phyloP scores from a whole-genome alignment of 805 yeast genomes.

The Zygoascus ofunaensis region DNA sequence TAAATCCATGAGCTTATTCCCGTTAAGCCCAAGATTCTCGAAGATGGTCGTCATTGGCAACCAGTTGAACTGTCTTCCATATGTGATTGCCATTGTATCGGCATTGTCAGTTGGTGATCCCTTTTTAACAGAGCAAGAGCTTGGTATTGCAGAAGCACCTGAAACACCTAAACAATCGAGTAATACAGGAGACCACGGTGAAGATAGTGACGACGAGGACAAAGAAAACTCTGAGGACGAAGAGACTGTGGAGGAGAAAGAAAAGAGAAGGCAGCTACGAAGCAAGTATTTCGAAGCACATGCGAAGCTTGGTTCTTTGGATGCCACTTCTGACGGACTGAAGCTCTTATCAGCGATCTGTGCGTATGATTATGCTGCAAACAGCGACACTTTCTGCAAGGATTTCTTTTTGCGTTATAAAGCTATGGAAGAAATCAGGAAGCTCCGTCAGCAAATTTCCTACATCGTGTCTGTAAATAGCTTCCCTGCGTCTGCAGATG shows the following conservation, averaged over 20 bases:
- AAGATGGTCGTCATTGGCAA: slow-evolving; percentile 83
- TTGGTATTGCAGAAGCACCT: slow-evolving; percentile 40
- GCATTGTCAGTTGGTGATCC: slow-evolving; percentile 93
- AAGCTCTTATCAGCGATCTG: slow-evolving; percentile 72
- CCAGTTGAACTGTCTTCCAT: slow-evolving; percentile 77
- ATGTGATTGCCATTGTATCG: slow-evolving; percentile 84
- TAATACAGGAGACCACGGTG: neutral
- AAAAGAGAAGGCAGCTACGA: slow-evolving; percentile 35
- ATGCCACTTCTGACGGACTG: slow-evolving; percentile 66
- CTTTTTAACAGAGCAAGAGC: slow-evolving; percentile 63
- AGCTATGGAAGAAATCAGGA: slow-evolving; percentile 74
- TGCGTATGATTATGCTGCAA: slow-evolving; percentile 64
- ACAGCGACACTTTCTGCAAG: slow-evolving; percentile 39
- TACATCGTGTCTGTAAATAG: slow-evolving; percentile 59
- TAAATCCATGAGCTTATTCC: slow-evolving; percentile 77
- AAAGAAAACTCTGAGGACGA: slow-evolving; percentile 26
- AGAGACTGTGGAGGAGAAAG: slow-evolving; percentile 27
- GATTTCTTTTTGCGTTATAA: slow-evolving; percentile 67
- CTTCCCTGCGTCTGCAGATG: slow-evolving; percentile 26
- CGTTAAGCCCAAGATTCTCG: slow-evolving; percentile 87
- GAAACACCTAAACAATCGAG: neutral
- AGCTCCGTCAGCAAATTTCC: slow-evolving; percentile 70
- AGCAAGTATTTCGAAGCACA: slow-evolving; percentile 50
- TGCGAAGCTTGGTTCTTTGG: slow-evolving; percentile 55
- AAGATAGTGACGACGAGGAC: slow-evolving; percentile 12